These are phyloP conservation scores for Hanseniaspora vineae DNA, from an alignment of 805 yeast species.

Conservation along the genomic window DNA sequence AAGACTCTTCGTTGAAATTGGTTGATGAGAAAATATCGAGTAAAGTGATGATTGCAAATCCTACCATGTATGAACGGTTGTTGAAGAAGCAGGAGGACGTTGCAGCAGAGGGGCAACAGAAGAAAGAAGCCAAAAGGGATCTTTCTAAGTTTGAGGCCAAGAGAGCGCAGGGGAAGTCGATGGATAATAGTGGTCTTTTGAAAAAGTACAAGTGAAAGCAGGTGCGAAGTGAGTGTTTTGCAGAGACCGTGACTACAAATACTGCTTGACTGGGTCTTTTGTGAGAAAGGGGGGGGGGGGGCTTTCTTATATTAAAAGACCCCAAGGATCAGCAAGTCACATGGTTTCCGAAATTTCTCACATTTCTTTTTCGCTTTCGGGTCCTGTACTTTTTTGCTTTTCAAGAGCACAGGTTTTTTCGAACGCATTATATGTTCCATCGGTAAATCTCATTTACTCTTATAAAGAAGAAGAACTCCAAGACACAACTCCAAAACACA, in stretches of 20 bases:
- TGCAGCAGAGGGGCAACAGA: background rate
- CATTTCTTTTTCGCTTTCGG: too few relatives aligned
- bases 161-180: background rate
- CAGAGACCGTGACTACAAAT: too few relatives aligned
- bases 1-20: constrained; percentile 11
- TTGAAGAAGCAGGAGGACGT: constrained; percentile 7
- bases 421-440: too few relatives aligned
- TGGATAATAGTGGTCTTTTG: constrained; percentile 1
- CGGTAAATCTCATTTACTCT: too few relatives aligned
- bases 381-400: too few relatives aligned
- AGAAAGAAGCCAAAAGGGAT: background rate
- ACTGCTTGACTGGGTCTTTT: too few relatives aligned
- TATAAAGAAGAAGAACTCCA: background rate
- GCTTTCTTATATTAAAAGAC: too few relatives aligned
- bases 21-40: constrained; percentile 16
- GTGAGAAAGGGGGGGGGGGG: too few relatives aligned
- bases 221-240: too few relatives aligned
- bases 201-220: constrained; percentile 3
- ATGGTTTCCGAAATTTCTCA: too few relatives aligned
- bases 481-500: background rate
- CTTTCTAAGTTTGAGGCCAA: background rate
- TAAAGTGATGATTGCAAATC: constrained; percentile 24
- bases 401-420: too few relatives aligned
- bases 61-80: constrained; percentile 21
- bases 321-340: too few relatives aligned